These are phyloP conservation scores for Jatropha curcas DNA, from an alignment of 345 rosid genomes.

Conservation along the genomic window DNA sequence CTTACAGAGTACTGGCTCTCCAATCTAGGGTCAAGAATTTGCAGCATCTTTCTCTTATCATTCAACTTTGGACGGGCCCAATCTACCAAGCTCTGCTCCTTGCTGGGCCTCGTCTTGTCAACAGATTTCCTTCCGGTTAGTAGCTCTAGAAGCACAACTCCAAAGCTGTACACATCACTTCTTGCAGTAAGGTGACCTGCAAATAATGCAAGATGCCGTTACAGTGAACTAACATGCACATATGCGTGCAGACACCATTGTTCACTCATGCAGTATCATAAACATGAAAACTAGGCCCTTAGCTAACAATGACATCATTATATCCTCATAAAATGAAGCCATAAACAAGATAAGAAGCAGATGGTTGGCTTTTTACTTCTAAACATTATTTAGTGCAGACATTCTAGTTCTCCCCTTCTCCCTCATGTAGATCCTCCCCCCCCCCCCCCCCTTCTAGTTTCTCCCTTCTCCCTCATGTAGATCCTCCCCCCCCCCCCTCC, in stretches of 20 bases:
- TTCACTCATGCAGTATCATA: background rate
- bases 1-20: constrained; percentile 84
- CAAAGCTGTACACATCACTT: constrained; percentile 95
- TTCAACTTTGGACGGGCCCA: constrained; percentile 98
- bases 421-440: too few relatives aligned
- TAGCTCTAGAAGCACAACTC: constrained; percentile 92
- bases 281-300: too few relatives aligned
- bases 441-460: too few relatives aligned
- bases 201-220: constrained; percentile 21
- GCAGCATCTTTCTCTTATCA: constrained; percentile 84
- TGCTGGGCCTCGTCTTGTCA: constrained; percentile 93
- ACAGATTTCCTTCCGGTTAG: constrained; percentile 90
- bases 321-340: constrained; percentile 1
- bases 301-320: background rate
- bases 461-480: too few relatives aligned
- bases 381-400: background rate
- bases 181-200: constrained; percentile 95
- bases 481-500: too few relatives aligned
- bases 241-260: background rate
- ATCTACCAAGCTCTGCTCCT: constrained; percentile 93
- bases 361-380: background rate
- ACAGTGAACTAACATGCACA: background rate
- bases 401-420: background rate
- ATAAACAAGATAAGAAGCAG: background rate
- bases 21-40: constrained; percentile 87